Evolutionary conservation across 768 basidiomycete genomes (phyloP), one percentile per base, ranked within the genome.

Genomic region (Sarcodon aspratus): DNA sequence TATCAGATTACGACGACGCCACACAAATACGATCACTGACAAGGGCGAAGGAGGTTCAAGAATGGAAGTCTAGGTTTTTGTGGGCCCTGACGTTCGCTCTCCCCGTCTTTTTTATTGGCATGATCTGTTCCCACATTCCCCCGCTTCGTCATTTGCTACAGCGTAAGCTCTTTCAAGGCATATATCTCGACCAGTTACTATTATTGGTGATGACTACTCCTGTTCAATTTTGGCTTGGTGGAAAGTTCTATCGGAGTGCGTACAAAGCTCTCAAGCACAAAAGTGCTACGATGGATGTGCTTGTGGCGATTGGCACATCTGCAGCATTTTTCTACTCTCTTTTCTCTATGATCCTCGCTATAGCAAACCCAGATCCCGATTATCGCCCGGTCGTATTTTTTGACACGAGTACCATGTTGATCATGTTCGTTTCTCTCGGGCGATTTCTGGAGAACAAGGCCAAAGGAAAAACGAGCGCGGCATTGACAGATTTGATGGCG

Each of bases 321-420:
- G 84, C 95, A 0, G 89, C 96, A 7, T 98, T 95, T 62, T 73
- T 83, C 55, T 99, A 98, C 66, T 98, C 95, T 1, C 52, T 92
- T 21, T 65, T 78, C 52, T 66, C 75, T 43, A 74, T 99, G 71
- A 40, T 88, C 52, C 68, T 69, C 45, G 85, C 89, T 6, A 61
- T 73, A 3, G 74, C 83, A 64, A 79, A 80, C 58, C 64, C 71
- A 5, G 76, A 83, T 9, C 74, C 82, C 0, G 73, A 73, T 38
- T 89, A 75, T 61, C 82, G 78, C 15, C 95, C 96, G 1, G 77
- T 85, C 61, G 76, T 92, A 42, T 98, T 98, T 68, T 98, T 98
- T 69, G 96, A 99, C 67, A 98, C 96, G 1, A 96, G 91, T 59
- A 96, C 96, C 15, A 98, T 97, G 96, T 71, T 99, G 52, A 84